Conservation (phyloP, 108 stramenopile species). For the Cyclotella sp. region DNA sequence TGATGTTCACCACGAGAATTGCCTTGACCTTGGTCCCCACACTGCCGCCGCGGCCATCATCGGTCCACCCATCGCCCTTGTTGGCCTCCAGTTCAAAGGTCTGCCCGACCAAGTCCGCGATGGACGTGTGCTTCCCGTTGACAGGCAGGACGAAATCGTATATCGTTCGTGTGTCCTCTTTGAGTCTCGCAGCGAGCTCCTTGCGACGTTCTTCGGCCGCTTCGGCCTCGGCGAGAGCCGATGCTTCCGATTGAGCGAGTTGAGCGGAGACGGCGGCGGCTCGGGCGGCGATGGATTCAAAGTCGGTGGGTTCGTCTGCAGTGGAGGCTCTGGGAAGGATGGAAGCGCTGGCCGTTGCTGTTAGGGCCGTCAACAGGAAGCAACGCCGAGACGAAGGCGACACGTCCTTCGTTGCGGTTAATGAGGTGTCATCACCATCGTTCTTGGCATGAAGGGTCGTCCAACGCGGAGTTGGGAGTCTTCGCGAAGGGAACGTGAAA, state of each 20-base stretch:
- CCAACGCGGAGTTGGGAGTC: background rate
- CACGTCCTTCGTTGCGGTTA: background rate
- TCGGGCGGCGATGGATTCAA: slow-evolving; percentile 75
- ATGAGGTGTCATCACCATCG: background rate
- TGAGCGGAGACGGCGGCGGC: slow-evolving; percentile 63
- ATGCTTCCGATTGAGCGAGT: slow-evolving; percentile 42
- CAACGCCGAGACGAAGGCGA: slow-evolving; percentile 10
- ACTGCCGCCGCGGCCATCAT: slow-evolving; percentile 15
- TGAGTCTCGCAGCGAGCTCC: slow-evolving; percentile 32
- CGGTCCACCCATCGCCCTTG: background rate
- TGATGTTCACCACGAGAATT: slow-evolving; percentile 87
- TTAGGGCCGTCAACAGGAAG: slow-evolving; percentile 34
- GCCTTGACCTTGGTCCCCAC: slow-evolving; percentile 65
- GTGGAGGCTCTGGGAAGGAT: slow-evolving; percentile 7
- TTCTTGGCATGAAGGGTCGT: background rate
- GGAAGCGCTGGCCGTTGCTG: slow-evolving; percentile 2
- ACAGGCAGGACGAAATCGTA: slow-evolving; percentile 86
- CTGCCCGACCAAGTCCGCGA: slow-evolving; percentile 69
- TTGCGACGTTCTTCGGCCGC: slow-evolving; percentile 16
- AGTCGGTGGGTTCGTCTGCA: slow-evolving; percentile 33
- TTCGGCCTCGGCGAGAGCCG: slow-evolving; percentile 27
- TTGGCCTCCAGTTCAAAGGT: slow-evolving; percentile 11
- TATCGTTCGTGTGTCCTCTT: slow-evolving; percentile 66
- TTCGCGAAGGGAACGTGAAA: background rate
- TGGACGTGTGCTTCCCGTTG: slow-evolving; percentile 48